Evolutionary conservation across 106 monocot species (phyloP), one percentile per base, ranked within the genome.

Genomic region (Cymbidium sinense): DNA sequence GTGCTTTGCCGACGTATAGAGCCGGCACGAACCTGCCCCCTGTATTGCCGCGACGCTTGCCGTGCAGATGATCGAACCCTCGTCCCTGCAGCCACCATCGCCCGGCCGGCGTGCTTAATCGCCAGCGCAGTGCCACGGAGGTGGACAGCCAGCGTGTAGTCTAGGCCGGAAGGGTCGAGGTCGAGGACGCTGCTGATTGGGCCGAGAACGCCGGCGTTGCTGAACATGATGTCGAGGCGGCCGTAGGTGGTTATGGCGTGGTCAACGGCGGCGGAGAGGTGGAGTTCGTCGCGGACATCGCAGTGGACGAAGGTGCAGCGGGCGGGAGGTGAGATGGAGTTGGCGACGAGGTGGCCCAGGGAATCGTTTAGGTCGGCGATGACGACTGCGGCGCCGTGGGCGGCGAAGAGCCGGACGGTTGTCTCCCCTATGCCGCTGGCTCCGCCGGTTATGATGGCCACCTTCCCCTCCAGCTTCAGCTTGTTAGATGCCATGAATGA

Each of bases 391-490:
- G 90, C 87, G 3, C 91, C 91, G 30, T 88, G 80, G 0, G 18
- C 34, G 23, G 43, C 55, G 78, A 91, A 88, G 43, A 88, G 81
- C 55, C 69, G 36, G 34, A 77, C 86, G 27, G 87, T 82, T 77
- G 82, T 76, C 70, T 84, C 80, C 8, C 91, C 91, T 36, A 91
- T 88, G 34, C 91, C 91, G 61, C 87, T 81, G 44, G 90, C 81
- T 30, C 85, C 91, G 3, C 91, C 91, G 12, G 91, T 91, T 34
- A 91, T 82, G 70, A 91, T 39, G 21, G 86, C 91, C 1, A 91
- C 91, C 82, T 91, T 88, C 7, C 91, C 91, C n/a, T 84, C 82
- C 44, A 91, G 30, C 73, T 86, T 88, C 47, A 47, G 47, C 47
- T 47, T 47, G 47, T 47, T 15, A 47, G 47, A 47, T 1, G 41